Evolutionary conservation across 805 yeast genomes (phyloP).

Genomic region (Phaffomyces antillensis): DNA sequence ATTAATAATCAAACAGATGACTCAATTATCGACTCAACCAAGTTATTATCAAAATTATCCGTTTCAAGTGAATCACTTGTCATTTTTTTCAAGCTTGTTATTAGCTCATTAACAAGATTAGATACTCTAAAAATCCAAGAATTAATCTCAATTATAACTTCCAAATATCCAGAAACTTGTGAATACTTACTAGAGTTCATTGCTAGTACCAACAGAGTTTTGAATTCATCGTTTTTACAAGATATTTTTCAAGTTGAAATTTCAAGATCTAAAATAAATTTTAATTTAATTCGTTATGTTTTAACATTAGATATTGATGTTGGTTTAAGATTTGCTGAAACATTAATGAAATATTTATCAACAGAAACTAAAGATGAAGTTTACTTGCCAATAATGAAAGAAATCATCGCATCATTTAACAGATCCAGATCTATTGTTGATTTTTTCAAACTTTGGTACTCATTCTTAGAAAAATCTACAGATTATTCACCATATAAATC

Average conservation of each 20-base stretch:
- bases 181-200: constrained; percentile 40
- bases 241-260: constrained; percentile 38
- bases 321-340: constrained; percentile 38
- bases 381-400: constrained; percentile 19
- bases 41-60: constrained; percentile 23
- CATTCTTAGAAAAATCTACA: constrained; percentile 4
- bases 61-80: constrained; percentile 18
- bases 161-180: constrained; percentile 32
- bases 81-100: constrained; percentile 24
- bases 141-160: constrained; percentile 36
- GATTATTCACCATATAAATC: constrained; percentile 12
- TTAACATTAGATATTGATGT: constrained; percentile 51
- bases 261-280: constrained; percentile 39
- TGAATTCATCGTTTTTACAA: constrained; percentile 46
- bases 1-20: constrained; percentile 21
- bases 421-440: constrained; percentile 50
- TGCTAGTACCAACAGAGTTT: constrained; percentile 42
- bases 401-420: constrained; percentile 39
- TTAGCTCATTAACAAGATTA: constrained; percentile 22
- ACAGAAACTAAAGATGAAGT: neutral
- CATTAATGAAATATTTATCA: constrained; percentile 23
- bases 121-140: constrained; percentile 40
- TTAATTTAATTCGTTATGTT: constrained; percentile 41
- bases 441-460: constrained; percentile 43
- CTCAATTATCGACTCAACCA: constrained; percentile 25